Evolutionary conservation across 179 eudicot species (phyloP).

Genomic region (Kewa caespitosa): DNA sequence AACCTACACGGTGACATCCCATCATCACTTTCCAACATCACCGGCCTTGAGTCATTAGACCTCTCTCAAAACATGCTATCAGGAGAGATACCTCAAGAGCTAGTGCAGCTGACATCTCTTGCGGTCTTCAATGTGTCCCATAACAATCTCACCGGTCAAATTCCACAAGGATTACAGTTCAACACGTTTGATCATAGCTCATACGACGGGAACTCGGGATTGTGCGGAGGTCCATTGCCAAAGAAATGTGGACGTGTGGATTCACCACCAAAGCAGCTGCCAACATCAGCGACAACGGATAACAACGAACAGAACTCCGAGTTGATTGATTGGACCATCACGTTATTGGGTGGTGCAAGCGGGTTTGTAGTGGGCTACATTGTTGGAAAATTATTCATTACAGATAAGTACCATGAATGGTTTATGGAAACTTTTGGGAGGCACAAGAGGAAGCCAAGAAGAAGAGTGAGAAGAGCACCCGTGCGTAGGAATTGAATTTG

Average conservation of each 20-base stretch:
- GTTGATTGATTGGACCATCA: constrained; percentile 32
- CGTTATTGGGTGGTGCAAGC: constrained; percentile 27
- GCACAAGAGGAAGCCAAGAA: constrained; percentile 5
- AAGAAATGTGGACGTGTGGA: constrained; percentile 27
- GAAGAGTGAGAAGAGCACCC: constrained; percentile 2
- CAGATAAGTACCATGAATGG: constrained; percentile 30
- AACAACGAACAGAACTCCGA: constrained; percentile 3
- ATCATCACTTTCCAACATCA: constrained; percentile 17
- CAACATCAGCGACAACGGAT: not conserved
- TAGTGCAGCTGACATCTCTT: constrained; percentile 20
- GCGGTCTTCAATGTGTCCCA: constrained; percentile 32
- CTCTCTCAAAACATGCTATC: constrained; percentile 33
- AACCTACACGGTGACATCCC: constrained; percentile 32
- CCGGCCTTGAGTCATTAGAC: constrained; percentile 33
- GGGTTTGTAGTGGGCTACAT: constrained; percentile 33
- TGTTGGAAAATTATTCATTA: constrained; percentile 22
- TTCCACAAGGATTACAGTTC: constrained; percentile 41
- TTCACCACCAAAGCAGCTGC: not conserved
- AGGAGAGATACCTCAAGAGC: constrained; percentile 28
- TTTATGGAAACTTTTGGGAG: constrained; percentile 29
- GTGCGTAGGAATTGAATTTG: constrained; percentile 7
- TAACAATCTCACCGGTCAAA: constrained; percentile 35
- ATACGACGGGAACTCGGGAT: constrained; percentile 28
- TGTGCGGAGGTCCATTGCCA: constrained; percentile 42
- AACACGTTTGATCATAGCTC: constrained; percentile 38